These are phyloP conservation scores for Dryas integrifolia DNA, from an alignment of 331 rosid species.

Conservation along the genomic window DNA sequence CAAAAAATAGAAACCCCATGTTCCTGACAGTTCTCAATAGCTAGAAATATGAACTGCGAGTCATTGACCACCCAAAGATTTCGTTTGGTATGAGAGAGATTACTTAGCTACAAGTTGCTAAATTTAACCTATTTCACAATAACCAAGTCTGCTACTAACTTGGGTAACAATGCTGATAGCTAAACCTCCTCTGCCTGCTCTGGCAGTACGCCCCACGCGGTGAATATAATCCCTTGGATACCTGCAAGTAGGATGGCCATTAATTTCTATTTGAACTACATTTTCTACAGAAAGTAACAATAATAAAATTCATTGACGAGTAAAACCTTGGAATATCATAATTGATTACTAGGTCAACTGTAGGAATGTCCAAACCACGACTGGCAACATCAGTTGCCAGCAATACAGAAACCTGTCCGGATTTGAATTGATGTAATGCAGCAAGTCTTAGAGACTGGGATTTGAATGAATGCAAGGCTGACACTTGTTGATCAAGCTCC, in stretches of 20 bases:
- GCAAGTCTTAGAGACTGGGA: slow-evolving; percentile 78
- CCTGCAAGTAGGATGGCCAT: slow-evolving; percentile 38
- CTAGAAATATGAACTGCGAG: background rate
- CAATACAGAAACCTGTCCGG: slow-evolving; percentile 71
- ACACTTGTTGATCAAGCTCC: slow-evolving; percentile 69
- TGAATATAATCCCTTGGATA: slow-evolving; percentile 79
- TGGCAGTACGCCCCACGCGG: slow-evolving; percentile 93
- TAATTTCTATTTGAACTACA: slow-evolving; percentile 18
- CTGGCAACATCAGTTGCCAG: slow-evolving; percentile 94
- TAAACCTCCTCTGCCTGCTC: slow-evolving; percentile 92
- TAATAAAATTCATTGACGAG: slow-evolving; percentile 11
- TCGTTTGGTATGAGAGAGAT: background rate
- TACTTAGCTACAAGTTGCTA: background rate
- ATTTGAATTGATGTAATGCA: slow-evolving; percentile 75
- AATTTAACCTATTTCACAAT: background rate
- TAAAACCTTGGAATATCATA: slow-evolving; percentile 81
- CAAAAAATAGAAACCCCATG: background rate
- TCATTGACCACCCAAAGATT: background rate
- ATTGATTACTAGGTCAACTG: slow-evolving; percentile 87
- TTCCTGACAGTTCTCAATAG: background rate
- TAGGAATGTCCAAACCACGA: slow-evolving; percentile 94
- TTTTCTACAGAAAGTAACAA: slow-evolving; percentile 11
- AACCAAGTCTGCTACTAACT: slow-evolving; percentile 32
- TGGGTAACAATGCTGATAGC: slow-evolving; percentile 74
- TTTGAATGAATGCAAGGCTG: slow-evolving; percentile 73